Percentiles rank a stretch among this genome's conserved stretches.
Evolutionary conservation across 2,329 filamentous ascomycete species (phyloP).

Genomic region (Amauroascus niger): DNA sequence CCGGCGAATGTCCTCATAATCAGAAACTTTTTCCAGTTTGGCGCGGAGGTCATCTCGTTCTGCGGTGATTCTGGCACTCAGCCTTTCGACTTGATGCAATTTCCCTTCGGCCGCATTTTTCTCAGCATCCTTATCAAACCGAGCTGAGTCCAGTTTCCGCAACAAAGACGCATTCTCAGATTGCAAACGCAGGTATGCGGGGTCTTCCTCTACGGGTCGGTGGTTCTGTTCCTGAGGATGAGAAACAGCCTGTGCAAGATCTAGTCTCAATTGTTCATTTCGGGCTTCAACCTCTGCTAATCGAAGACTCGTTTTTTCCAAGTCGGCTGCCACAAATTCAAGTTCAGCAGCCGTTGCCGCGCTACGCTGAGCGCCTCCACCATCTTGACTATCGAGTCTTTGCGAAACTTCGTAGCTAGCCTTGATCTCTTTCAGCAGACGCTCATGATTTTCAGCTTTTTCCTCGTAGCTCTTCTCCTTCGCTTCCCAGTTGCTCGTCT

Average conservation of each 20-base stretch:
- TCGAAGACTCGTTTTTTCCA: slow-evolving; percentile 78
- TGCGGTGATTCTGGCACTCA: slow-evolving; percentile 61
- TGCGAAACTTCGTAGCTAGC: slow-evolving; percentile 96
- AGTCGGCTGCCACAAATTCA: slow-evolving; percentile 82
- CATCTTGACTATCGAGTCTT: slow-evolving; percentile 62
- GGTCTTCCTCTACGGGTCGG: slow-evolving; percentile 72
- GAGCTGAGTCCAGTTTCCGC: slow-evolving; percentile 71
- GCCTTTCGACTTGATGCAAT: slow-evolving; percentile 68
- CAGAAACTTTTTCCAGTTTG: slow-evolving; percentile 79
- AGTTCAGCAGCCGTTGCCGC: slow-evolving; percentile 79
- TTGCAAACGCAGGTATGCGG: slow-evolving; percentile 73
- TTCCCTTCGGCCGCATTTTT: slow-evolving; percentile 67
- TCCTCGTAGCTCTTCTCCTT: slow-evolving; percentile 88
- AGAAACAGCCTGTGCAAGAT: slow-evolving; percentile 81
- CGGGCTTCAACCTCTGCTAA: slow-evolving; percentile 85
- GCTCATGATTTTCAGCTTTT: slow-evolving; percentile 88
- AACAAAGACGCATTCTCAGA: slow-evolving; percentile 90
- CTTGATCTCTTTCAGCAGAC: slow-evolving; percentile 85
- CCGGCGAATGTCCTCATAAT: slow-evolving; percentile 93
- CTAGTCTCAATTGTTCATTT: slow-evolving; percentile 84
- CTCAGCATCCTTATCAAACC: slow-evolving; percentile 73
- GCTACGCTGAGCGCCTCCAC: slow-evolving; percentile 48
- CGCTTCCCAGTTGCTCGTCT: slow-evolving; percentile 89
- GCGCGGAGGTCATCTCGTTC: slow-evolving; percentile 71
- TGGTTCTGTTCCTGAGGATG: slow-evolving; percentile 50